Evolutionary conservation across 2,329 filamentous ascomycete species (phyloP).

Genomic region (Clonostachys rosea): DNA sequence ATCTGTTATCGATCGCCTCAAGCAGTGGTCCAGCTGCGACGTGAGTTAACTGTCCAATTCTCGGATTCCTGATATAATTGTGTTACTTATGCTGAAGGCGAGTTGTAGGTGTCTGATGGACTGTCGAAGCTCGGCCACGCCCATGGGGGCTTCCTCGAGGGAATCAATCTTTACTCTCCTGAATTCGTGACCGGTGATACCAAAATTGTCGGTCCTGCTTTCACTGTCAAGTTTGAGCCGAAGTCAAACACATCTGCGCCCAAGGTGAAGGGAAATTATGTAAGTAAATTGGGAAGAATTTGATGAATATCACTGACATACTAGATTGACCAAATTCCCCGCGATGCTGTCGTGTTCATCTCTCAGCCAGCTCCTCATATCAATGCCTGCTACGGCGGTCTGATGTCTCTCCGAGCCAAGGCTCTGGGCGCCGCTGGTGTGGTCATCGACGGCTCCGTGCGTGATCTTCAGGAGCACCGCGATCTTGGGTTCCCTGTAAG

Average conservation of each 20-base stretch:
- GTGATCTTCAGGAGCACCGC: neutral
- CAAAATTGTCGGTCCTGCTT: neutral
- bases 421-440: neutral
- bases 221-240: neutral
- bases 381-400: neutral
- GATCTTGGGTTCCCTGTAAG: neutral
- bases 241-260: neutral
- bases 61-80: neutral
- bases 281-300: neutral
- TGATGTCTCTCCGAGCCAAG: neutral
- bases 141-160: neutral
- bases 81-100: neutral
- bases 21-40: neutral
- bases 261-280: neutral
- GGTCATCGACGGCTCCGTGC: neutral
- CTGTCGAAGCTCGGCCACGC: neutral
- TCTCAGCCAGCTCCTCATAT: neutral
- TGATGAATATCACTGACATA: neutral
- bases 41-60: neutral
- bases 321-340: neutral
- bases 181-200: neutral
- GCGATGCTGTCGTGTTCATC: neutral
- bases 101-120: neutral
- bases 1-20: neutral
- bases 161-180: neutral